Conservation (phyloP, 75 land plant species). For the Selaginella tamariscina region DNA sequence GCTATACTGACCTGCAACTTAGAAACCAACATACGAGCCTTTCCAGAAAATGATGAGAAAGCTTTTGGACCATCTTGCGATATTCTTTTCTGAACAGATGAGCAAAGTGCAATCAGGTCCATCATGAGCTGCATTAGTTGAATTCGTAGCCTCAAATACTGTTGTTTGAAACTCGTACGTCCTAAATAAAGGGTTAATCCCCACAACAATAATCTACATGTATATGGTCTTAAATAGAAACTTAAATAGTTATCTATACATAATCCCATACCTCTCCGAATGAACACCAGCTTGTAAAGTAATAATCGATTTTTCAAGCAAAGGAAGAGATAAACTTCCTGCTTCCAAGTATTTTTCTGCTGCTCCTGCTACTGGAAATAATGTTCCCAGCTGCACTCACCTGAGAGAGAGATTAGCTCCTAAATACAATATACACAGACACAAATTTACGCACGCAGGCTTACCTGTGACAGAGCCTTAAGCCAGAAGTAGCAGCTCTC, state of each 20-base stretch:
- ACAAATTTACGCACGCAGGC: slow-evolving; percentile 25
- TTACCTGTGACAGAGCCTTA: slow-evolving; percentile 33
- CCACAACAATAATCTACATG: no score
- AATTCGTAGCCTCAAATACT: slow-evolving; percentile 44
- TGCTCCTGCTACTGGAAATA: not conserved
- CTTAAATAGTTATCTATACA: no score
- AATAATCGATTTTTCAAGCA: slow-evolving; percentile 13
- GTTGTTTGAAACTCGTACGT: slow-evolving; percentile 58
- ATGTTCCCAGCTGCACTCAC: slow-evolving; percentile 28
- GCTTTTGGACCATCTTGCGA: not conserved
- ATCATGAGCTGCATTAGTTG: slow-evolving; percentile 26
- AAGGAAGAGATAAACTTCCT: slow-evolving; percentile 14
- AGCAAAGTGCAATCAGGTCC: slow-evolving; percentile 27
- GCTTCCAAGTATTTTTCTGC: slow-evolving; percentile 17
- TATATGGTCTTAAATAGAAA: no score
- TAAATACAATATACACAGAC: no score
- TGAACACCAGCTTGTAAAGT: slow-evolving; percentile 25
- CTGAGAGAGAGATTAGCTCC: no score
- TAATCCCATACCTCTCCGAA: slow-evolving; percentile 19
- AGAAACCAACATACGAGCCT: not conserved
- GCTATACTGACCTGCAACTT: slow-evolving; percentile 9
- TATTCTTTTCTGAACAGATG: not conserved
- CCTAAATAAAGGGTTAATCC: no score
- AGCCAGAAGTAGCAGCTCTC: slow-evolving; percentile 43
- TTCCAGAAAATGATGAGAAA: not conserved